A percentile compares a stretch with the other conserved stretches of the same genome.
Evolutionary conservation across 139 green algal species (phyloP).

Genomic region (Coelastrella sp.): DNA sequence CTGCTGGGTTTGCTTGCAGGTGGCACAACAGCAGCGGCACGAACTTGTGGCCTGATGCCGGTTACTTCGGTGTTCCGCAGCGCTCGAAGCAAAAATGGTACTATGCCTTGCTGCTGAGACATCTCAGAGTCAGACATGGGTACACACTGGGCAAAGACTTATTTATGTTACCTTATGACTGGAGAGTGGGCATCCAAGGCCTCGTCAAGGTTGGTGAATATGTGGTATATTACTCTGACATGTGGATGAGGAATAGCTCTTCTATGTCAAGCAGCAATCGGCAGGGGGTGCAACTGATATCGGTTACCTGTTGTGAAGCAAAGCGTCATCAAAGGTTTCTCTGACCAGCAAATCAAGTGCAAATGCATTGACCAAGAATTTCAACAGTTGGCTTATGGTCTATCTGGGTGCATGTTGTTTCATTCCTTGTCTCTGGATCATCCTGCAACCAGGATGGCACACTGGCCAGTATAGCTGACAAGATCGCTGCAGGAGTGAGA

Average conservation of each 20-base stretch:
- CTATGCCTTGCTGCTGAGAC: background rate
- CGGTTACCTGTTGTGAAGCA: no score
- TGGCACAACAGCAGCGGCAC: background rate
- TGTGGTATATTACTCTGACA: no score
- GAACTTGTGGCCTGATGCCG: background rate
- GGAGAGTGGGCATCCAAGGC: background rate
- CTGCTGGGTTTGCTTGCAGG: background rate
- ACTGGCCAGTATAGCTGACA: background rate
- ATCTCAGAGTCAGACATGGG: background rate
- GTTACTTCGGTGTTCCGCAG: background rate
- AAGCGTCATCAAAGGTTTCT: no score
- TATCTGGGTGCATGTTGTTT: no score
- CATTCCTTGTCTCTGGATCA: no score
- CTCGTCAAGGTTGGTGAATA: background rate
- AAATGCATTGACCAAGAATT: no score
- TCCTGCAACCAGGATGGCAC: background rate
- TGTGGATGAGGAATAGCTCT: no score
- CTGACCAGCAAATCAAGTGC: no score
- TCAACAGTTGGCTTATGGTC: no score
- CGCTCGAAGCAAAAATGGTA: background rate
- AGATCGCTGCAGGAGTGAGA: background rate
- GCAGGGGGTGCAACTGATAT: no score
- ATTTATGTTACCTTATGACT: slow-evolving; percentile 8
- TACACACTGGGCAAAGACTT: background rate
- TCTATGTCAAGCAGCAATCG: no score